Conservation (phyloP, 1,139 yeast species). For the Saccharomyces hybrid region DNA sequence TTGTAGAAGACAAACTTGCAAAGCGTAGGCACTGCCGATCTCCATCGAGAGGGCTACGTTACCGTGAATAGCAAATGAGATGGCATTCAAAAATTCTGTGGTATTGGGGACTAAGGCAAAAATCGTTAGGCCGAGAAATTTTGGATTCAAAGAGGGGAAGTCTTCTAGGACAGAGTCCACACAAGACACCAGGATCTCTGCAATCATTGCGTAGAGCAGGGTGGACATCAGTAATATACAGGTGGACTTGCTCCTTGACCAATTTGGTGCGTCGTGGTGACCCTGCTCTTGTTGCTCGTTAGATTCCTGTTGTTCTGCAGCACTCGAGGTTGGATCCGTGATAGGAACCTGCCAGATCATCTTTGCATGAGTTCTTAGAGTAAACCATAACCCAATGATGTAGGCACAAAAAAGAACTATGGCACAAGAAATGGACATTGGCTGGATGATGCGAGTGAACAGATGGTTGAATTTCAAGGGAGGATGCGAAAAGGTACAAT, state of each 20-base stretch:
- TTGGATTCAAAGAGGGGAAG: constrained; percentile 68
- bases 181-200: constrained; percentile 88
- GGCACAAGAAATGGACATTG: constrained; percentile 78
- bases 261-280: constrained; percentile 95
- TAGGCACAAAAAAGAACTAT: constrained; percentile 74
- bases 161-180: constrained; percentile 80
- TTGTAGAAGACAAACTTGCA: constrained; percentile 92
- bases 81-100: constrained; percentile 93
- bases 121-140: constrained; percentile 84
- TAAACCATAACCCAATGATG: constrained; percentile 84
- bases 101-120: constrained; percentile 96
- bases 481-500: constrained; percentile 76
- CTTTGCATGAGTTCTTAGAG: constrained; percentile 92
- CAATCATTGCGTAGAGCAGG: constrained; percentile 79
- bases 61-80: constrained; percentile 92
- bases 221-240: constrained; percentile 83
- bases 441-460: constrained; percentile 60
- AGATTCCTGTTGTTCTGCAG: constrained; percentile 2
- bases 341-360: constrained; percentile 82
- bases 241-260: constrained; percentile 84
- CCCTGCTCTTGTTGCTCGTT: constrained; percentile 29
- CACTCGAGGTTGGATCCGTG: constrained; percentile 12
- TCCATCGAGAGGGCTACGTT: constrained; percentile 95
- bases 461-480: constrained; percentile 56
- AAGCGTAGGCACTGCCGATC: constrained; percentile 94